Evolutionary conservation across 2,329 filamentous ascomycete species (phyloP).

Genomic region (Paecilomyces formosus): DNA sequence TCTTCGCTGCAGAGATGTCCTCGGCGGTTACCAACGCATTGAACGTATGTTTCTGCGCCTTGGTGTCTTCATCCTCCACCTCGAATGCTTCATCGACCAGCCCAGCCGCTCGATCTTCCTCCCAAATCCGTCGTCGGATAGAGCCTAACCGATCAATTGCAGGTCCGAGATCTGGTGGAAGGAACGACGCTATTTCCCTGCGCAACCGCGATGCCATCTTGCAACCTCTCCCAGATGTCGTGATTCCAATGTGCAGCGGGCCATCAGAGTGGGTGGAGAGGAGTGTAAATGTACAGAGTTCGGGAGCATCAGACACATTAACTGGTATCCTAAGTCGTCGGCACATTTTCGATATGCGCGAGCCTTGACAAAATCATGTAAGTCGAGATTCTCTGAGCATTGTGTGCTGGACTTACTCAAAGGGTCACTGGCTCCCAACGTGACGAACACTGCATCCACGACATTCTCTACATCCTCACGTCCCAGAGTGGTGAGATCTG

Average conservation of each 20-base stretch:
- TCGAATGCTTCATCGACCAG: constrained; percentile 36
- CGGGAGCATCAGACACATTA: constrained; percentile 82
- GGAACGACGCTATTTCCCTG: constrained; percentile 72
- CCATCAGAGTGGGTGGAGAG: constrained; percentile 85
- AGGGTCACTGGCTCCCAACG: constrained; percentile 45
- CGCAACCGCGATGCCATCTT: constrained; percentile 86
- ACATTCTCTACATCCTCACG: constrained; percentile 67
- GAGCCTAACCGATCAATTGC: constrained; percentile 73
- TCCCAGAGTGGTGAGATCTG: constrained; percentile 69
- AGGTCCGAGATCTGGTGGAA: constrained; percentile 67
- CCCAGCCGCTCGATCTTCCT: constrained; percentile 57
- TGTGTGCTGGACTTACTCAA: constrained; percentile 32
- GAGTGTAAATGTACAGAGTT: constrained; percentile 81
- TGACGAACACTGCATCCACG: constrained; percentile 91
- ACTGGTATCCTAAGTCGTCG: constrained; percentile 75
- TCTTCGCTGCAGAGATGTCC: constrained; percentile 67
- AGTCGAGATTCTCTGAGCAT: constrained; percentile 25
- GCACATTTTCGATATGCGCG: constrained; percentile 68
- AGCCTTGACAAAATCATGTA: constrained; percentile 34
- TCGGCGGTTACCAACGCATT: constrained; percentile 72
- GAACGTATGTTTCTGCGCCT: constrained; percentile 66
- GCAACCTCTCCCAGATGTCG: constrained; percentile 89
- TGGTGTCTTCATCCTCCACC: constrained; percentile 42
- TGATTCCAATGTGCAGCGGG: constrained; percentile 88
- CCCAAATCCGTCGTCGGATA: constrained; percentile 62